Conservation (phyloP, 1,284 basidiomycete species). For the Marasmius sp. region DNA sequence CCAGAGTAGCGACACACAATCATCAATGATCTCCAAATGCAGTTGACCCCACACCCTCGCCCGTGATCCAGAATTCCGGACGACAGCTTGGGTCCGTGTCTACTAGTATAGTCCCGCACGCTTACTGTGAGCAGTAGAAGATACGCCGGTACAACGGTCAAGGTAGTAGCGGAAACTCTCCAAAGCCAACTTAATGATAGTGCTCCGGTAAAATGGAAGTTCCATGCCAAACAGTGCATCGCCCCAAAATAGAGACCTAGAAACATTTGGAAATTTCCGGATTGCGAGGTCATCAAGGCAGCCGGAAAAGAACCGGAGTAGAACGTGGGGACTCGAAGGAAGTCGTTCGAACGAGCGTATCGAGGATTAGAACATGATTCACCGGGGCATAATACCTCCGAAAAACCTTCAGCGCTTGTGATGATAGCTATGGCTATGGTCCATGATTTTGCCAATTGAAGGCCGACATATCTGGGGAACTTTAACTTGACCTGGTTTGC, state of each 20-base stretch:
- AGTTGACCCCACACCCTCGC: no score
- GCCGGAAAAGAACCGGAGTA: not conserved
- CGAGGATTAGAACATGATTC: no score
- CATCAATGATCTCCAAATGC: no score
- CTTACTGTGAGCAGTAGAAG: not conserved
- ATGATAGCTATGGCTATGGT: no score
- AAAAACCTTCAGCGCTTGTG: no score
- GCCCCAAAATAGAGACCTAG: slow-evolving; percentile 5
- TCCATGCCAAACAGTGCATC: slow-evolving; percentile 9
- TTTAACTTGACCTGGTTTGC: no score
- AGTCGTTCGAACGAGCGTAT: no score
- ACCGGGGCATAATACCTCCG: no score
- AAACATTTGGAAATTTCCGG: not conserved
- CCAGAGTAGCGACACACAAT: no score
- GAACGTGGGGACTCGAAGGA: not conserved
- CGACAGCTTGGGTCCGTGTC: not conserved
- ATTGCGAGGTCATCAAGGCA: not conserved
- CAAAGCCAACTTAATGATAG: not conserved
- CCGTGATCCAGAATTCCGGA: not conserved
- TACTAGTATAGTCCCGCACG: not conserved
- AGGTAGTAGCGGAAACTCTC: not conserved
- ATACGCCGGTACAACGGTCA: not conserved
- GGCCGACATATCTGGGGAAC: no score
- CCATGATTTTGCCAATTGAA: no score
- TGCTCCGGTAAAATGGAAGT: slow-evolving; percentile 4